A percentile compares a stretch with the other conserved stretches of the same genome.
These are phyloP conservation scores for barley (Hordeum vulgare) DNA, from an alignment of 176 grass and related monocot species.

Conservation along the genomic window DNA sequence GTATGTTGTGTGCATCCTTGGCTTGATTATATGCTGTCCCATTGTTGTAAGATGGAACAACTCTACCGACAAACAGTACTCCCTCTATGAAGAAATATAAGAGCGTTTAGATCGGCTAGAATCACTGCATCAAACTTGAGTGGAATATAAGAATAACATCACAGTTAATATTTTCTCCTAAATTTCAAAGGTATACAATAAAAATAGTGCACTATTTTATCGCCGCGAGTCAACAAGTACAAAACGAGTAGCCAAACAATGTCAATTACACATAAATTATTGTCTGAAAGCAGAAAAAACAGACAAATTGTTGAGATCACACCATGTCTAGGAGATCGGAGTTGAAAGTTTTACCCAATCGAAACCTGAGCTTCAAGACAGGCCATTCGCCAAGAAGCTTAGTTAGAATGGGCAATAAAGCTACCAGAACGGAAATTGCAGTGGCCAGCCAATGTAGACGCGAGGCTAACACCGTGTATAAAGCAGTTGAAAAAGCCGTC, in stretches of 20 bases:
- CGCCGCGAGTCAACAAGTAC: neutral
- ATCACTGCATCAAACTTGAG: neutral
- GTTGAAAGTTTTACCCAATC: neutral
- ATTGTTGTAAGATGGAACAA: no score
- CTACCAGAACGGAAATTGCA: neutral
- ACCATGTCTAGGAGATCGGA: neutral
- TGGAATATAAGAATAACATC: no score
- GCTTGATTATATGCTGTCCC: no score
- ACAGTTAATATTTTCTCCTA: no score
- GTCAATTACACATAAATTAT: neutral
- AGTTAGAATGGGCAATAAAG: neutral
- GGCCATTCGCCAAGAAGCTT: neutral
- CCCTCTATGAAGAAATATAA: no score
- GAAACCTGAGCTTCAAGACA: neutral
- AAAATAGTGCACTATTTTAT: neutral
- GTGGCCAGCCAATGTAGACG: neutral
- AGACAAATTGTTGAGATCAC: neutral
- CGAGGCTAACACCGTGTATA: neutral
- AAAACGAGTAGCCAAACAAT: neutral
- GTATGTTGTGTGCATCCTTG: no score
- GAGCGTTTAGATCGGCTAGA: no score
- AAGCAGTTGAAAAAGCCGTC: neutral
- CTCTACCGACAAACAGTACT: no score
- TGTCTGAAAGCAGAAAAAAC: neutral
- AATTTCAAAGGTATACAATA: neutral